A percentile compares a stretch with the other conserved stretches of the same genome.
These are phyloP conservation scores for Tilletia horrida DNA, from an alignment of 1,284 basidiomycete genomes.

Conservation along the genomic window DNA sequence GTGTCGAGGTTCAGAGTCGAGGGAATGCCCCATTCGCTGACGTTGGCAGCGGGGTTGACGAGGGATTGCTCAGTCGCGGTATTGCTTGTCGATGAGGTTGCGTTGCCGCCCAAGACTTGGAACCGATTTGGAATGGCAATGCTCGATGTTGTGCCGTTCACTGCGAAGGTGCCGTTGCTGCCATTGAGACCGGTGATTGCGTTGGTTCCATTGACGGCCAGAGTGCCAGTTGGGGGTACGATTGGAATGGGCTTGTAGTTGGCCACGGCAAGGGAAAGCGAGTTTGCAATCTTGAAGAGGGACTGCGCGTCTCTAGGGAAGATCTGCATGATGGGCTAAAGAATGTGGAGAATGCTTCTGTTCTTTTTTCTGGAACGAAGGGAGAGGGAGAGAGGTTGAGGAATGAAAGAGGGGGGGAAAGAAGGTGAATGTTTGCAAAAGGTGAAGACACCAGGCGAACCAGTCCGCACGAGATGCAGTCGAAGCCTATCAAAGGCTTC, in stretches of 20 bases:
- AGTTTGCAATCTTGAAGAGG: conserved; percentile 33
- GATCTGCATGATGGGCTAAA: conserved; percentile 19
- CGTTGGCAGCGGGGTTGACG: neutral
- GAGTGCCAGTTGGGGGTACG: neutral
- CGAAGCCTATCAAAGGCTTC: conserved; percentile 14
- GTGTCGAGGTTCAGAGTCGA: conserved; percentile 34
- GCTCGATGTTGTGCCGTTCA: conserved; percentile 6
- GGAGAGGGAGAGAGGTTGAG: neutral
- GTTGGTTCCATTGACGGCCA: neutral
- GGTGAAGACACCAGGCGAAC: neutral
- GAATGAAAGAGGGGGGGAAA: neutral
- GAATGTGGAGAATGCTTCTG: neutral
- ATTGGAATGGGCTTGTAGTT: conserved; percentile 53
- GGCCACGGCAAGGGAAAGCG: conserved; percentile 48
- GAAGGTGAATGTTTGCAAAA: conserved; percentile 7
- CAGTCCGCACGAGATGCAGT: conserved; percentile 9
- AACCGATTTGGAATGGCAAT: neutral
- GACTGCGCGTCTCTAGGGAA: conserved; percentile 16
- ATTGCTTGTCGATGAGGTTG: neutral
- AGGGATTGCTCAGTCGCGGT: no score
- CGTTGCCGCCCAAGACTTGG: neutral
- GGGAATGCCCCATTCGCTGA: conserved; percentile 39
- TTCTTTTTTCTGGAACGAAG: neutral
- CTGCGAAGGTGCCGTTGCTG: neutral
- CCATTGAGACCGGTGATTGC: neutral